These are phyloP conservation scores for Akanthomyces muscarius DNA, from an alignment of 2,329 filamentous ascomycete species.

Conservation along the genomic window DNA sequence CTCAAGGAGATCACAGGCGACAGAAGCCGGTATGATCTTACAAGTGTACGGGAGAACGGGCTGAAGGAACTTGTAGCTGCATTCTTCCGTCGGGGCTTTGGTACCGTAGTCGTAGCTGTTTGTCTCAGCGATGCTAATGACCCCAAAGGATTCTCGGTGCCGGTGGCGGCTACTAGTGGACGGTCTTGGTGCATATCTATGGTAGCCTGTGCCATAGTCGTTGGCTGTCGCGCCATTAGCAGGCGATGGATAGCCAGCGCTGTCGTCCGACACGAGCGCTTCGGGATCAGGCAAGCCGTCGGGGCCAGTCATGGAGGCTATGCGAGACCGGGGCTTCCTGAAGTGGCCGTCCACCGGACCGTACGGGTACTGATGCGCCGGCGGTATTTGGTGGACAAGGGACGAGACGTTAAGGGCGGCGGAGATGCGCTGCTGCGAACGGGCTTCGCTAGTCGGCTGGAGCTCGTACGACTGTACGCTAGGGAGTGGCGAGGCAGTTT, in stretches of 20 bases:
- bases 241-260: constrained; percentile 28
- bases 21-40: constrained; percentile 35
- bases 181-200: background rate
- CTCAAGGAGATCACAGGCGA: constrained; percentile 45
- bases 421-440: constrained; percentile 17
- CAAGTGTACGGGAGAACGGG: constrained; percentile 37
- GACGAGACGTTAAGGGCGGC: constrained; percentile 23
- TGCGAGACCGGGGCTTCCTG: background rate
- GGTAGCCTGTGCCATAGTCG: constrained; percentile 20
- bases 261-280: constrained; percentile 27
- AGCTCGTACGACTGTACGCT: constrained; percentile 7
- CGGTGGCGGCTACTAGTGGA: background rate
- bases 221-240: constrained; percentile 17
- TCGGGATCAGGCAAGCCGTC: constrained; percentile 22
- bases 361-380: constrained; percentile 4
- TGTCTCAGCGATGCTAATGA: background rate
- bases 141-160: constrained; percentile 3
- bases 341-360: background rate
- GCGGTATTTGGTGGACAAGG: constrained; percentile 23
- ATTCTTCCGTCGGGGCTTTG: constrained; percentile 28
- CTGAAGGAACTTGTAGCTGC: constrained; percentile 38
- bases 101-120: constrained; percentile 24
- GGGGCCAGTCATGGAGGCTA: background rate
- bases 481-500: constrained; percentile 1
- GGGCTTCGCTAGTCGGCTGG: background rate